These are phyloP conservation scores for Coccomyxa sp. DNA, from an alignment of 139 green algal genomes.

Conservation along the genomic window DNA sequence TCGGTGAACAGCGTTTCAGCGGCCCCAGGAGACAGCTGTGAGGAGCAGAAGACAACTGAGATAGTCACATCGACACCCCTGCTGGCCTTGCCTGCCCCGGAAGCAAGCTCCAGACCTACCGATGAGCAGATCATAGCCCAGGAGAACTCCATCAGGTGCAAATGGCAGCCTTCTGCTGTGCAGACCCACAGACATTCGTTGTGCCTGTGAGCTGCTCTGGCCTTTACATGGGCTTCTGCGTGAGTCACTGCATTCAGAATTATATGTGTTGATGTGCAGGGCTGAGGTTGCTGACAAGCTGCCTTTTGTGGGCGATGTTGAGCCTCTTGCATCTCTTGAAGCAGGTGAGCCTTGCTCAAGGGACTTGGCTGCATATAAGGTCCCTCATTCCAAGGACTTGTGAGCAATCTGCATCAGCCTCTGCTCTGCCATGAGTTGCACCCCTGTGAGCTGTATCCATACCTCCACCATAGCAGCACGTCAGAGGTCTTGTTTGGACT, in stretches of 20 bases:
- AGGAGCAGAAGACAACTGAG: neutral
- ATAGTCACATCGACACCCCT: neutral
- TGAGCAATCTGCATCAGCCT: no score
- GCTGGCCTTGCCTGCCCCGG: neutral
- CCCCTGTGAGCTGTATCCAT: no score
- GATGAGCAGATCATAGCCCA: constrained; percentile 53
- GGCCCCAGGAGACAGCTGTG: neutral
- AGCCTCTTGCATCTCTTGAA: constrained; percentile 36
- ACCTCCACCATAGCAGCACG: no score
- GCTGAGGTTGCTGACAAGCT: constrained; percentile 20
- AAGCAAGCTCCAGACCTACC: constrained; percentile 26
- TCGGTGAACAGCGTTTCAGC: neutral
- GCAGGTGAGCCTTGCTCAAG: constrained; percentile 32
- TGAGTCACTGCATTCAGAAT: no score
- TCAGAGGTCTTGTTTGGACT: constrained; percentile 4
- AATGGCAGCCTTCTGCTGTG: neutral
- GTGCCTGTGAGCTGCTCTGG: no score
- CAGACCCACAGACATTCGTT: no score
- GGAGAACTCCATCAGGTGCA: constrained; percentile 42
- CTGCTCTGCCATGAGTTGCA: no score
- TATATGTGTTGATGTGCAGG: constrained; percentile 7
- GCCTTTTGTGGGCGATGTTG: constrained; percentile 49
- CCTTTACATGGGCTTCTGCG: no score
- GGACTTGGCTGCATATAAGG: no score
- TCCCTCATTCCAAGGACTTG: no score